Base-by-base conservation (phyloP, 192 early-diverging fungal genomes). In the Dispira simplex region DNA sequence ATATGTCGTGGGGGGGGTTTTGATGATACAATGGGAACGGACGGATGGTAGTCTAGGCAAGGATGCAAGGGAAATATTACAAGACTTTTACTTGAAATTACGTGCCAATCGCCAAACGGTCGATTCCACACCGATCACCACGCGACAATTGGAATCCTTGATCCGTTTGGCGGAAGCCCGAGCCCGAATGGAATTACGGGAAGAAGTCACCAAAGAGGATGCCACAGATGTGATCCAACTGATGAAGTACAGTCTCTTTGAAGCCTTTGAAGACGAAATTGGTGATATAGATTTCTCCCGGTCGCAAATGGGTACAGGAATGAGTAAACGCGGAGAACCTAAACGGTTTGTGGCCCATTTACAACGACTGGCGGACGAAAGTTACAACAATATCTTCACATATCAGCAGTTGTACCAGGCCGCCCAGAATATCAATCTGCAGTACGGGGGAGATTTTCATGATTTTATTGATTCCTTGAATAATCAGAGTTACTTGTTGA, bases 141-240 rank as follows among this genome's bases (percentile, higher is more conserved):
- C 88, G 0, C 70, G 88, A 23, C 89, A 92, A 67, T 75, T 92
- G 2, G 90, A 92, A 69, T 87, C 88, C 11, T 73, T 90, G 72
- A 81, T 90, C 32, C 71, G 84, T 14, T 69, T 90, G 65, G 77
- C 86, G 0, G 85, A 90, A 76, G 90, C 89, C 0, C 76, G 87
- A 11, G 90, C 90, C 0, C 76, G 87, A 0, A 77, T 81, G 13
- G 90, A 89, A 70, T 72, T 92, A 54, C 82, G 90, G 11, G 82
- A 85, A 45, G 62, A 72, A n/a, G 88, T 89, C 1, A 88, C 83
- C 0, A 68, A 73, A 27, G 62, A 73, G 13, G 90, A 92, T 67
- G 90, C 86, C 11, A 69, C 77, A 57, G 87, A 92, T 71, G 85
- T 90, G 21, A 68, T 89, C 28, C 83, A 90, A 45, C 81, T 92